These are phyloP conservation scores for Plasmodium sp. DNA, from an alignment of 169 alveolate species.

Conservation along the genomic window DNA sequence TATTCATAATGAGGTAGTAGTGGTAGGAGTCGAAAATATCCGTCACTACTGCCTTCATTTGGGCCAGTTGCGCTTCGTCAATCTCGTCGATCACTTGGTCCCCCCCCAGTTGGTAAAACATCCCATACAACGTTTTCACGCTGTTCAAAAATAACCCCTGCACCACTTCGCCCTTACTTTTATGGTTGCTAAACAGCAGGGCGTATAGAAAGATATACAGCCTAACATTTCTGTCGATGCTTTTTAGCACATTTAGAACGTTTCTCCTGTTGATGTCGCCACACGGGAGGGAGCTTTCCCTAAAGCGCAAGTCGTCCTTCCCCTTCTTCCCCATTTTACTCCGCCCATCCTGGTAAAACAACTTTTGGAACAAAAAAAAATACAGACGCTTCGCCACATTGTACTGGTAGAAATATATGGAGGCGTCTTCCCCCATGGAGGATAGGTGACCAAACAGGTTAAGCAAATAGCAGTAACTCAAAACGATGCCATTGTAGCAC, in stretches of 20 bases:
- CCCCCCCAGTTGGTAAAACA: background rate
- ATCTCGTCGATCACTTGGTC: conserved; percentile 16
- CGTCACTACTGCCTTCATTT: conserved; percentile 4
- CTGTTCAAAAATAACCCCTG: conserved; percentile 55
- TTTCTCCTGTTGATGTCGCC: conserved; percentile 15
- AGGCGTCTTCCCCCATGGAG: conserved; percentile 30
- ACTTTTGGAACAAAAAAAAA: conserved; percentile 62
- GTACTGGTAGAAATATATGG: conserved; percentile 64
- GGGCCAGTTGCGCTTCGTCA: background rate
- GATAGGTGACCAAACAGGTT: conserved; percentile 44
- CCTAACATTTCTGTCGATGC: conserved; percentile 54
- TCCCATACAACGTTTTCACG: conserved; percentile 18
- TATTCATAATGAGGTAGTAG: conserved; percentile 31
- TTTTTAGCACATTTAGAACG: conserved; percentile 14
- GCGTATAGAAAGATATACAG: conserved; percentile 72
- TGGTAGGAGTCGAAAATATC: conserved; percentile 57
- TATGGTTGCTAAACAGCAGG: conserved; percentile 24
- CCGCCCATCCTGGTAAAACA: conserved; percentile 1
- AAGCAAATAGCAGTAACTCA: conserved; percentile 57
- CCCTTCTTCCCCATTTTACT: conserved; percentile 1
- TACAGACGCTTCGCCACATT: conserved; percentile 64
- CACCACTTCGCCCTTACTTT: conserved; percentile 25
- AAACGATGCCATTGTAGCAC: conserved; percentile 47
- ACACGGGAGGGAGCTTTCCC: background rate
- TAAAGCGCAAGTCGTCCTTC: background rate